Evolutionary conservation across 129 eudicot species (phyloP), one percentile per base, ranked within the genome.

Genomic region (Kitagawia praeruptora): DNA sequence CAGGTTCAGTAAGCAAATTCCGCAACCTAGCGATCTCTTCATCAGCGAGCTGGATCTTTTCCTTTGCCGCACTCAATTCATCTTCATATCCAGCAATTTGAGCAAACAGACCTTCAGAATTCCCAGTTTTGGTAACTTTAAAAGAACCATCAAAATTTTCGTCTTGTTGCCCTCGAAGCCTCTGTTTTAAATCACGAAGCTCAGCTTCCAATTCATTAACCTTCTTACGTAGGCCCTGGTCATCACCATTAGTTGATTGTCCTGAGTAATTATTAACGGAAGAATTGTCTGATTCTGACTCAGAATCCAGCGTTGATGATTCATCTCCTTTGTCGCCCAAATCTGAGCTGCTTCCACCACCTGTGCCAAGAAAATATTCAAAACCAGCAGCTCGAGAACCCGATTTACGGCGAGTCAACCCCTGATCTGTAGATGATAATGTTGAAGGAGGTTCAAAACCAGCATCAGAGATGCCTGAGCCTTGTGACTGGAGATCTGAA

Each of bases 381-480:
- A 94, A 91, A 27, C 98, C 98, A 10, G 97, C 96, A 28, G 98
- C 96, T 39, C 97, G 92, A 69, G 88, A 83, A 37, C 89, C 87
- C 0, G 91, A 75, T 85, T 82, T 83, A 54, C 84, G 79, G 5
- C 86, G 93, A 37, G 69, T 39, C 15, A 86, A 48, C 78, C 84
- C 81, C 39, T 39, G 90, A 70, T 87, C 90, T 38, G 92, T 87
- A 18, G 84, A 58, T 5, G 85, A 80, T 79, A 79, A 54, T 3
- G 81, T 66, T 0, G 93, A 88, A 10, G 89, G 82, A 8, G 85
- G 89, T 51, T 88, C 96, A 15, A 91, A 88, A 72, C 89, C 85
- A 16, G 79, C 79, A 28, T 91, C 98, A 0, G 97, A 89, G 75
- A 92, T 63, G 10, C 91, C 88, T 0, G 97, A 94, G 38, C 93